Evolutionary conservation across 225 moss, liverwort and hornwort genomes (phyloP), one percentile per base, ranked within the genome.

Genomic region (Marchantia polymorpha): DNA sequence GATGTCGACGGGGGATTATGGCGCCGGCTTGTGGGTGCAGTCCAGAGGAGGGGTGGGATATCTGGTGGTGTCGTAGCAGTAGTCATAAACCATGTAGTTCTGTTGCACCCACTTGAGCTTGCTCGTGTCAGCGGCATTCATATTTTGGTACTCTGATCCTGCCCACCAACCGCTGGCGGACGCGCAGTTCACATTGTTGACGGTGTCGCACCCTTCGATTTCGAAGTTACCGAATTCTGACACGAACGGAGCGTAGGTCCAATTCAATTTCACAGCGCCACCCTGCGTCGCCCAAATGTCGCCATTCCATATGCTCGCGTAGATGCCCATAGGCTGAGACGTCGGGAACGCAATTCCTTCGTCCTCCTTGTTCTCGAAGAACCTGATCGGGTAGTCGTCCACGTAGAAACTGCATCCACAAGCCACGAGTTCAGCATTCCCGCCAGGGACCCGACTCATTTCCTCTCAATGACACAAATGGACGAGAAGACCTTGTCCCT

Each of bases 231-330:
- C 83, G 30, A 91, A 94, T 0, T 80, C 67, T 4, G 92, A 91
- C n/a, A 85, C 71, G 80, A 94, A 92, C 0, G 92, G 94, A 0
- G 92, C 81, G 2, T 27, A 76, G 3, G 51, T 77, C 91, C 92
- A 94, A 77, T 94, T 89, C 53, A 94, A 16, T 78, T 90, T 90
- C 17, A 90, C 55, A 12, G 78, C 82, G 2, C 94, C 92, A 0
- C 94, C 94, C n/a, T 88, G 81, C 0, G 92, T 92, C 0, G 94
- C 92, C 94, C 94, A 92, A 8, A 75, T 47, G 51, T 91, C 91
- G 3, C 92, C 94, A 60, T 94, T 83, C 94, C 94, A 94, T 39
- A 92, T 78, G 77, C 92, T 94, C 12, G 87, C 80, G 19, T 73
- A 74, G 54, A 89, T 71, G 10, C 83, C 81, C 93, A 93, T 93